These are phyloP conservation scores for Elongisporangium anandrum DNA, from an alignment of 352 stramenopile species.

Conservation along the genomic window DNA sequence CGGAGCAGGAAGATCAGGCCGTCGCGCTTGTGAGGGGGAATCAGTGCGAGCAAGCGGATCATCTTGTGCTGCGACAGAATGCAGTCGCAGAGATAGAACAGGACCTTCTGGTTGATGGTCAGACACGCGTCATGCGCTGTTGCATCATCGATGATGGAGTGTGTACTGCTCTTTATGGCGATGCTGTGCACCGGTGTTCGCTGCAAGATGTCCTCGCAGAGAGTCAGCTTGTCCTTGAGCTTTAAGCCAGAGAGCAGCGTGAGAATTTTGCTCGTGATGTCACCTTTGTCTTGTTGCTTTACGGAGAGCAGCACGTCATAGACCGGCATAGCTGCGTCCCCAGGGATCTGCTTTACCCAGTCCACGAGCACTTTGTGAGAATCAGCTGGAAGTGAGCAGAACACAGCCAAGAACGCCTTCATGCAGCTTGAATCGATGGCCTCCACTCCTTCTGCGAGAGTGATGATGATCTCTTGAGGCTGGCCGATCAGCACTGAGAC, in stretches of 20 bases:
- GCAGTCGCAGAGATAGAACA: conserved; percentile 44
- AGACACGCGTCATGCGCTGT: not conserved
- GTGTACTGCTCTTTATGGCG: not conserved
- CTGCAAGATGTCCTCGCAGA: conserved; percentile 29
- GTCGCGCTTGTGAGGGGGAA: conserved; percentile 25
- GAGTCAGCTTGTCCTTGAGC: conserved; percentile 28
- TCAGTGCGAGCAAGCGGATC: conserved; percentile 39
- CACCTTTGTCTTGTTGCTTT: conserved; percentile 6
- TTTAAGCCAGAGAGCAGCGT: conserved; percentile 32
- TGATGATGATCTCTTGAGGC: conserved; percentile 22
- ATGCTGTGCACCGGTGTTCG: not conserved
- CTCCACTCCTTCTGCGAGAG: conserved; percentile 45
- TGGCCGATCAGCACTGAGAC: conserved; percentile 23
- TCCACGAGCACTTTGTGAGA: conserved; percentile 26
- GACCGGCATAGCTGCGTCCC: conserved; percentile 19
- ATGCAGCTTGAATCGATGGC: conserved; percentile 16
- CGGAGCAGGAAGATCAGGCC: conserved; percentile 40
- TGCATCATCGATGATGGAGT: conserved; percentile 9
- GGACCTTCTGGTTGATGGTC: conserved; percentile 17
- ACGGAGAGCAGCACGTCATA: conserved; percentile 35
- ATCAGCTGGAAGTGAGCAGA: conserved; percentile 19
- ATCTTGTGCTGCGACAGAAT: conserved; percentile 37
- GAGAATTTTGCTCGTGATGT: conserved; percentile 25
- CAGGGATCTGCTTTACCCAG: conserved; percentile 43
- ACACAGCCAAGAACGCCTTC: conserved; percentile 28